Evolutionary conservation across 2,329 filamentous ascomycete genomes (phyloP), one percentile per base, ranked within the genome.

Genomic region (Escovopsis sp.): DNA sequence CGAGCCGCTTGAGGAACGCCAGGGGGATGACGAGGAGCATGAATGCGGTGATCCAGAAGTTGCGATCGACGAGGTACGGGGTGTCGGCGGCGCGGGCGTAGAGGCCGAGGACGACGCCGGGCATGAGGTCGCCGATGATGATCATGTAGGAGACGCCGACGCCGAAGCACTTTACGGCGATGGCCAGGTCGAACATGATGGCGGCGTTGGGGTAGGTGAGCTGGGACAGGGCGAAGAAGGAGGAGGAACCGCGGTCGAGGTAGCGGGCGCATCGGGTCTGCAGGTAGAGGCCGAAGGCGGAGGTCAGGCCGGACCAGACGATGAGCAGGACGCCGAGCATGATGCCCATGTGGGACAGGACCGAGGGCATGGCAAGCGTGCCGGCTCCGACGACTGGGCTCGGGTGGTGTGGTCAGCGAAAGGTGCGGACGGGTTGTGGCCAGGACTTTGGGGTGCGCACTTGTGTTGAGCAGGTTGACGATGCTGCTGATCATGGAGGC

Each of bases 61-160:
- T 82, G 40, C 91, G 77, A 57, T 96, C 87, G 36, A 89, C 72
- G 48, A 96, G 65, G 55, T 89, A 96, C 2, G 77, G 73, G 37
- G 82, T 55, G 26, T 55, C 66, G 3, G 75, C 70, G 15, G 71
- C 74, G 18, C 75, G 73, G 39, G 74, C 71, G 47, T 77, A 75
- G 60, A 98, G 89, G 4, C 88, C 91, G 47, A 77, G 67, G 23
- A 91, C 79, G 9, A 98, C 91, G 34, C 87, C 89, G 1, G 91
- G 91, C 91, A 98, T 98, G 48, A 98, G 68, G 59, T 98, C 91
- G 40, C 91, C 91, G 52, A 98, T 96, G 55, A 98, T 96, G 56
- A 98, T 98, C 54, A 98, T 75, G 64, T 98, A 98, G 53, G 87
- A 95, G 46, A 96, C 85, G 19, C 85, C 91, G 9, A 98, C 91